Conservation (phyloP, 805 yeast species). For the Helenozyma baotianmanensis region DNA sequence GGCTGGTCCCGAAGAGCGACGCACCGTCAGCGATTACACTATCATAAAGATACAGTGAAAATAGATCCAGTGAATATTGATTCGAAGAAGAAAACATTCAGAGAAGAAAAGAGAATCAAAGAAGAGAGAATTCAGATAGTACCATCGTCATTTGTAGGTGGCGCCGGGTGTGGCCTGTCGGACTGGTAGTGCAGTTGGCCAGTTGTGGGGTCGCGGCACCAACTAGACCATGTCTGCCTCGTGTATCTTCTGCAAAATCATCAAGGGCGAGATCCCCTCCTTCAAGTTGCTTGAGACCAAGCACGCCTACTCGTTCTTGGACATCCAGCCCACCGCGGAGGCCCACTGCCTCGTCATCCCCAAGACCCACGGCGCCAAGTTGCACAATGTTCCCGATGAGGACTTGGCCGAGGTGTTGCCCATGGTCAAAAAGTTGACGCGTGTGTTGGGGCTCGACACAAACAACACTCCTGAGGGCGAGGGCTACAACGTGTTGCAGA, state of each 20-base stretch:
- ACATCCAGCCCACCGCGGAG: conserved; percentile 85
- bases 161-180: too few species aligned
- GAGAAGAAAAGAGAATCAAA: too few species aligned
- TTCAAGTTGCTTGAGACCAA: conserved; percentile 87
- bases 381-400: conserved; percentile 92
- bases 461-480: conserved; percentile 59
- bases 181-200: too few species aligned
- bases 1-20: too few species aligned
- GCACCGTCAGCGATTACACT: too few species aligned
- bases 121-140: too few species aligned
- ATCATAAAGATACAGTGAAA: too few species aligned
- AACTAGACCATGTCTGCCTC: conserved; percentile 39
- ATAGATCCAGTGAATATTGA: too few species aligned
- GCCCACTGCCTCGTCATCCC: conserved; percentile 92
- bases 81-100: too few species aligned
- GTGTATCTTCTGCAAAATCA: conserved; percentile 91
- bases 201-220: too few species aligned
- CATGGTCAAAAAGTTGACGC: conserved; percentile 78
- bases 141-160: too few species aligned
- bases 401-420: conserved; percentile 83
- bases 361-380: conserved; percentile 86
- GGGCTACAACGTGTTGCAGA: conserved; percentile 87
- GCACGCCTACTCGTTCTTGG: conserved; percentile 76
- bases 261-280: conserved; percentile 94
- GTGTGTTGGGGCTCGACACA: conserved; percentile 58